These are phyloP conservation scores for Paraphaeosphaeria minitans DNA, from an alignment of 2,329 filamentous ascomycete species.

Conservation along the genomic window DNA sequence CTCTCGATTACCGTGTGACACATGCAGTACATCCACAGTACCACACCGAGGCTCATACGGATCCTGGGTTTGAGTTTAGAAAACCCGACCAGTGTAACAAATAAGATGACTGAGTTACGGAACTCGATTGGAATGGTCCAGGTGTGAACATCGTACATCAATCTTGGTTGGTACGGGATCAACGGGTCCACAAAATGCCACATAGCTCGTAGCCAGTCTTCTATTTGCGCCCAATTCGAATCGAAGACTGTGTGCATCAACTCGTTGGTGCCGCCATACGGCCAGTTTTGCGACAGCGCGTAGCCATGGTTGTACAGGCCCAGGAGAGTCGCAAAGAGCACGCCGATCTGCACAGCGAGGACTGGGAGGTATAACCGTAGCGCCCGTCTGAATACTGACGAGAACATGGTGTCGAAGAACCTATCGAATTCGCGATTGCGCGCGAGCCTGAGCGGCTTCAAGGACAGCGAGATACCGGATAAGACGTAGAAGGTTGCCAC, in stretches of 20 bases:
- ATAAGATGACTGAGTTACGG: constrained; percentile 31
- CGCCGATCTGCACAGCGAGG: constrained; percentile 56
- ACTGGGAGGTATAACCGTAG: constrained; percentile 55
- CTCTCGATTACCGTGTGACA: constrained; percentile 16
- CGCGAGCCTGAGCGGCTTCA: constrained; percentile 50
- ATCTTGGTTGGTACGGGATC: constrained; percentile 7
- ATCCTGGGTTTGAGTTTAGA: constrained; percentile 19
- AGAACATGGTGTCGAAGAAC: constrained; percentile 50
- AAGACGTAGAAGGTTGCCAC: constrained; percentile 56
- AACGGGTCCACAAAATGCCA: constrained; percentile 26
- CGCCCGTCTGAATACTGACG: constrained; percentile 54
- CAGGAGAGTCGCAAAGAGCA: constrained; percentile 19
- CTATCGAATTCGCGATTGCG: constrained; percentile 43
- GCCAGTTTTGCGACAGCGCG: constrained; percentile 21
- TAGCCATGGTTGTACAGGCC: constrained; percentile 24
- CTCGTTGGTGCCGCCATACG: constrained; percentile 25
- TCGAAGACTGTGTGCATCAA: constrained; percentile 12
- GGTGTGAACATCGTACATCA: constrained; percentile 29
- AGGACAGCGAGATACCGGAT: constrained; percentile 54
- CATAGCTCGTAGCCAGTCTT: constrained; percentile 23
- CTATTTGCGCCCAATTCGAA: constrained; percentile 16
- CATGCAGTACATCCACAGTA: constrained; percentile 25
- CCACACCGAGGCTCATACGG: constrained; percentile 14
- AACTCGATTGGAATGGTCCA: constrained; percentile 37
- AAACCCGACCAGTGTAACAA: constrained; percentile 24